phyloP scores from a whole-genome alignment of 768 basidiomycete genomes.

The Termitomyces sp. region DNA sequence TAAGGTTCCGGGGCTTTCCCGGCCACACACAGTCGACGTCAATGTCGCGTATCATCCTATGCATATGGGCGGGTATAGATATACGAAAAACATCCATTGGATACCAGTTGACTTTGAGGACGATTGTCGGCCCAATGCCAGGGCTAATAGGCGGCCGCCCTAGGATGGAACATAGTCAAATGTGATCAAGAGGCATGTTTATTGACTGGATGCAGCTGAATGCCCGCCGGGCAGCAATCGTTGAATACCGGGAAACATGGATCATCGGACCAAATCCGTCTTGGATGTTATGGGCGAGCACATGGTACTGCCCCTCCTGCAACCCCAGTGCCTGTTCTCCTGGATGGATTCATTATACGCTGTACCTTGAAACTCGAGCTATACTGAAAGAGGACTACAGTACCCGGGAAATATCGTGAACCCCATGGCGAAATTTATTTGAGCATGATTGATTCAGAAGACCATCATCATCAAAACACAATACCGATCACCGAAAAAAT shows the following conservation, averaged over 20 bases:
- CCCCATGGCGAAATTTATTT: not conserved
- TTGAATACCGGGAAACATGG: not conserved
- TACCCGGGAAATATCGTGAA: not conserved
- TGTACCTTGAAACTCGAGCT: not conserved
- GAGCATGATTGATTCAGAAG: not conserved
- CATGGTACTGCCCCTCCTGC: not conserved
- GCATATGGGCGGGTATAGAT: too few relatives aligned
- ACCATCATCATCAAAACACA: not conserved
- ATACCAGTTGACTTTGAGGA: too few relatives aligned
- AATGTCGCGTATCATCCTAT: too few relatives aligned
- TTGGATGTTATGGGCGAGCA: not conserved
- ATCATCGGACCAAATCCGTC: not conserved
- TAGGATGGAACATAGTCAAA: too few relatives aligned
- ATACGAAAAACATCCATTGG: too few relatives aligned
- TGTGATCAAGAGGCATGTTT: not conserved
- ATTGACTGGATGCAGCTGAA: constrained; percentile 3
- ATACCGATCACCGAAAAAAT: not conserved
- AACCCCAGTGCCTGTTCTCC: not conserved
- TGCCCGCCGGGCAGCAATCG: not conserved
- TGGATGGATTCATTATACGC: not conserved
- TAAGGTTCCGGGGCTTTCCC: not conserved
- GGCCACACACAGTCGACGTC: too few relatives aligned
- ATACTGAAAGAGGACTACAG: not conserved
- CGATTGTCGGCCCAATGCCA: too few relatives aligned
- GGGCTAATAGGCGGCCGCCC: too few relatives aligned